phyloP scores from a whole-genome alignment of 1,139 yeast species.

The Suhomyces taliae region DNA sequence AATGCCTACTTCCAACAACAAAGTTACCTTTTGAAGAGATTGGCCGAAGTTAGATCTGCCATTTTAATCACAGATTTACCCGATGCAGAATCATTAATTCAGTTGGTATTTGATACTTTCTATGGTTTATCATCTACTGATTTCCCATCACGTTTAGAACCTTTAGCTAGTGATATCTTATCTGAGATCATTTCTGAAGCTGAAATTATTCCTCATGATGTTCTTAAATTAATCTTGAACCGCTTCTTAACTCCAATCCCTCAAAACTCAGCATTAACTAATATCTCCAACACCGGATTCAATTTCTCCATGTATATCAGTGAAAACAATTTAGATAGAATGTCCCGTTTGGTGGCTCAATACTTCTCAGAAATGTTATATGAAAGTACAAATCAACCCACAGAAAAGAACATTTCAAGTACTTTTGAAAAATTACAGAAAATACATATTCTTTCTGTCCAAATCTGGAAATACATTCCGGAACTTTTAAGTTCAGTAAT shows the following conservation, averaged over 20 bases:
- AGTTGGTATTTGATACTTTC: constrained; percentile 58
- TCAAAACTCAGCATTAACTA: constrained; percentile 17
- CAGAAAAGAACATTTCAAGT: constrained; percentile 5
- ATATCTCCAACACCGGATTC: constrained; percentile 56
- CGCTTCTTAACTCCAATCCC: constrained; percentile 35
- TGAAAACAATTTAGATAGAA: constrained; percentile 66
- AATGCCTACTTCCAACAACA: constrained; percentile 69
- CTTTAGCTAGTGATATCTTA: constrained; percentile 64
- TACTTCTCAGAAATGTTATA: constrained; percentile 76
- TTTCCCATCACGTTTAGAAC: constrained; percentile 50
- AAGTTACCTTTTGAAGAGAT: constrained; percentile 61
- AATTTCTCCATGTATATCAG: constrained; percentile 69
- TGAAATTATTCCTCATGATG: constrained; percentile 63
- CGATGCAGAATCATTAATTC: constrained; percentile 56
- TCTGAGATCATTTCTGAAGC: constrained; percentile 78
- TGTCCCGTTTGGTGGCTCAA: constrained; percentile 78
- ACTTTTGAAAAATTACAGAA: constrained; percentile 48
- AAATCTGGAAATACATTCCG: constrained; percentile 78
- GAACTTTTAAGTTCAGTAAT: constrained; percentile 71
- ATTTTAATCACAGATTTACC: constrained; percentile 77
- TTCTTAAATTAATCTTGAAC: constrained; percentile 61
- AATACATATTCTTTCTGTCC: constrained; percentile 62
- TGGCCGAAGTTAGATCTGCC: constrained; percentile 79
- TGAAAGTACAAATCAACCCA: constrained; percentile 39
- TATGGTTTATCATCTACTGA: constrained; percentile 50